These are phyloP conservation scores for Wickerhamomyces bovis DNA, from an alignment of 805 yeast genomes.

Conservation along the genomic window DNA sequence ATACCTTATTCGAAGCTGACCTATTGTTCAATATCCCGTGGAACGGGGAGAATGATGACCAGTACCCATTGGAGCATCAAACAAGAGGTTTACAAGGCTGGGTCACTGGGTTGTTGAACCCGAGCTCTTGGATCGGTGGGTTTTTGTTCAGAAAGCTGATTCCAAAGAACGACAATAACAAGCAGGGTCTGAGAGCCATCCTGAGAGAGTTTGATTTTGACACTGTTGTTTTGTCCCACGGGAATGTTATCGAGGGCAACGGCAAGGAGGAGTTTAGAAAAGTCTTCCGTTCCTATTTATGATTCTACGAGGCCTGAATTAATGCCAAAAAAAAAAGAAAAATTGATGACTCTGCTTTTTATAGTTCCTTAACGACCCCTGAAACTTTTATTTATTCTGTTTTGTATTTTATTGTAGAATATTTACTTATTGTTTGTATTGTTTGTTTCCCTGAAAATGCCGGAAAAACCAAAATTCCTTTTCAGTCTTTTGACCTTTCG, in stretches of 20 bases:
- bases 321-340: no score
- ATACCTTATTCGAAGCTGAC: slow-evolving; percentile 54
- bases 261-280: slow-evolving; percentile 25
- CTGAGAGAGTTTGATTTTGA: slow-evolving; percentile 38
- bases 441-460: no score
- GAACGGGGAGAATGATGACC: slow-evolving; percentile 47
- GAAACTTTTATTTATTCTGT: not conserved
- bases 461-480: not conserved
- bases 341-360: not conserved
- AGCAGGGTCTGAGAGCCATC: slow-evolving; percentile 13
- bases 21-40: slow-evolving; percentile 52
- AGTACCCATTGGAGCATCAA: slow-evolving; percentile 34
- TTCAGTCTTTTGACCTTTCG: not conserved
- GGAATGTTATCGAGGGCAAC: slow-evolving; percentile 43
- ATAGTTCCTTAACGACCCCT: not conserved
- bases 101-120: slow-evolving; percentile 35
- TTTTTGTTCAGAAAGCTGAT: slow-evolving; percentile 24
- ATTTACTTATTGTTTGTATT: no score
- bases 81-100: slow-evolving; percentile 38
- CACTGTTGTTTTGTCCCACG: slow-evolving; percentile 53
- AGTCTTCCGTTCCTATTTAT: slow-evolving; percentile 10
- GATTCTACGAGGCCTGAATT: not conserved
- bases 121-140: slow-evolving; percentile 33
- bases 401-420: no score
- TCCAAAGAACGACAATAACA: slow-evolving; percentile 9